phyloP scores from a whole-genome alignment of 2,329 filamentous ascomycete species.

The Pestalotiopsis fici region DNA sequence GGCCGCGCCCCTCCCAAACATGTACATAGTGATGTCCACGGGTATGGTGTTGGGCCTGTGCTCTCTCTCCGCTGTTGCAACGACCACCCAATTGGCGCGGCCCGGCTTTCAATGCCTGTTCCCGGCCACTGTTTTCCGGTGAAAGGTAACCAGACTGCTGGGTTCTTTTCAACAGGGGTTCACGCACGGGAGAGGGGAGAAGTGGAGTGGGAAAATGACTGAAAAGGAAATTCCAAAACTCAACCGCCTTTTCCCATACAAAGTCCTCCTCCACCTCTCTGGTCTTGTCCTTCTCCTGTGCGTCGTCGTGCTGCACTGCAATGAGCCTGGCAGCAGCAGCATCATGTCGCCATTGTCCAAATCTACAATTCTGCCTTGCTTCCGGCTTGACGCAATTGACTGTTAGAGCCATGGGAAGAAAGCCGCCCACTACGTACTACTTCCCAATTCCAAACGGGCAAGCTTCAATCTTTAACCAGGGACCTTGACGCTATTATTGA shows the following conservation, averaged over 20 bases:
- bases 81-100: background rate
- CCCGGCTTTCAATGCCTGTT: background rate
- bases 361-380: no score
- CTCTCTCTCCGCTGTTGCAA: background rate
- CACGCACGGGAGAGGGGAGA: background rate
- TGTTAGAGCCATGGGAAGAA: no score
- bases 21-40: no score
- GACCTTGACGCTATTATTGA: background rate
- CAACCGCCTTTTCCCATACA: background rate
- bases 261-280: no score
- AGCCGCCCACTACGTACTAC: no score
- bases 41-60: no score
- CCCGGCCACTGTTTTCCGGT: background rate
- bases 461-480: background rate
- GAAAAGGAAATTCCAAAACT: background rate
- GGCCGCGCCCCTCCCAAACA: no score
- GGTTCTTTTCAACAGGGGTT: conserved; percentile 4
- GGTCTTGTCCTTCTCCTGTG: background rate
- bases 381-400: no score
- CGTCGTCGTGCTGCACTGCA: no score
- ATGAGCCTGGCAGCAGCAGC: no score
- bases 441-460: background rate
- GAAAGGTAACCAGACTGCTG: conserved; percentile 5
- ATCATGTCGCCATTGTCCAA: no score
- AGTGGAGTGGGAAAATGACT: background rate